Evolutionary conservation across 768 basidiomycete species (phyloP).

Genomic region (Hericium rajendrae): DNA sequence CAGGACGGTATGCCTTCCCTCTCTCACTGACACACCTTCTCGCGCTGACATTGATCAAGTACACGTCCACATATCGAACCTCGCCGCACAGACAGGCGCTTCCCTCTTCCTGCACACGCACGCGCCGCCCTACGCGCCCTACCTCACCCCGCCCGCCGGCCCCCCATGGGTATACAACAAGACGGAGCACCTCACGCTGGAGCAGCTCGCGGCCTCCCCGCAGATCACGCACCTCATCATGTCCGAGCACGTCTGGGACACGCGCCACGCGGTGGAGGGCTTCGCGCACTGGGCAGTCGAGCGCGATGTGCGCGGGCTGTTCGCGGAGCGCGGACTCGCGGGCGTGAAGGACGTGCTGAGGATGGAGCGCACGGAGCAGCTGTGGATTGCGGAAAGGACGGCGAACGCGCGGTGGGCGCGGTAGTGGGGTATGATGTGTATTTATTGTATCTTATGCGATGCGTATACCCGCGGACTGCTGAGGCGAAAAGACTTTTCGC

Average conservation of each 20-base stretch:
- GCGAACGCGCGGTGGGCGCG: background rate
- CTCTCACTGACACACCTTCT: background rate
- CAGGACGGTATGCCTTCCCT: conserved; percentile 20
- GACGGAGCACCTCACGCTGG: conserved; percentile 51
- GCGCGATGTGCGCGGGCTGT: conserved; percentile 16
- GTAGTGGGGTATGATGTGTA: background rate
- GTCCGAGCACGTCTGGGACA: conserved; percentile 30
- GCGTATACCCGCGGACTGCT: background rate
- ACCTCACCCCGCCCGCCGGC: conserved; percentile 7
- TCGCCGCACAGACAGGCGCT: conserved; percentile 84
- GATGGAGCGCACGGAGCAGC: conserved; percentile 29
- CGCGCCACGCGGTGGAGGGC: conserved; percentile 33
- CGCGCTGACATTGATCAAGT: conserved; percentile 23
- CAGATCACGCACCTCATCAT: conserved; percentile 57
- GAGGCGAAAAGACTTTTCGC: background rate
- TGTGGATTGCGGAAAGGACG: conserved; percentile 42
- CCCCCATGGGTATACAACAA: conserved; percentile 68
- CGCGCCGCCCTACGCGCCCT: conserved; percentile 39
- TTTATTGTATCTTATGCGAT: background rate
- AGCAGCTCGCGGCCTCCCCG: conserved; percentile 27
- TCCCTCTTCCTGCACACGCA: conserved; percentile 76
- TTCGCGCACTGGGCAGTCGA: conserved; percentile 34
- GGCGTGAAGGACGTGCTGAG: conserved; percentile 20
- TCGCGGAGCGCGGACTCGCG: conserved; percentile 16
- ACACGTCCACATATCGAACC: conserved; percentile 74